Conservation (phyloP, 208 protist genomes). For the Angomonas deanei region DNA sequence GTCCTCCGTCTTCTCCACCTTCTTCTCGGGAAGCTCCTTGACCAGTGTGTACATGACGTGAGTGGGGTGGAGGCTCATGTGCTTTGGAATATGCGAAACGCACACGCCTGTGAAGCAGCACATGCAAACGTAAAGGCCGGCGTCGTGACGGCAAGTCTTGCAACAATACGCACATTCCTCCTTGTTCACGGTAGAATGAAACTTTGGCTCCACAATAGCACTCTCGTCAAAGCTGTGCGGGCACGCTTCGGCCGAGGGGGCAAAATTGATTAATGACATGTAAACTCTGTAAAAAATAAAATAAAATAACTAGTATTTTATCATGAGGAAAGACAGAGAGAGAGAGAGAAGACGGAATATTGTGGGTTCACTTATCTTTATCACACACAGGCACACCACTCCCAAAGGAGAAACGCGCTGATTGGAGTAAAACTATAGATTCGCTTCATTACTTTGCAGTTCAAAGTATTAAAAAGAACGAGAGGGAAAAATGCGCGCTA, state of each 20-base stretch:
- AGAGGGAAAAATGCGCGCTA: constrained; percentile 1
- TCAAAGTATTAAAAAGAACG: too few relatives aligned
- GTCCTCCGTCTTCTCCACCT: constrained; percentile 35
- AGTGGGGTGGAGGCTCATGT: constrained; percentile 29
- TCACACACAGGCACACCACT: too few relatives aligned
- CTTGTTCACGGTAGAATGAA: constrained; percentile 46
- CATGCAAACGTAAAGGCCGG: constrained; percentile 84
- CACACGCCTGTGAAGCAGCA: constrained; percentile 71
- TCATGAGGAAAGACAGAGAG: background rate
- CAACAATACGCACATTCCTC: constrained; percentile 90
- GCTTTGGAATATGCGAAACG: constrained; percentile 63
- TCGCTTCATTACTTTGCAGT: too few relatives aligned
- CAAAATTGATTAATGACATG: constrained; percentile 32
- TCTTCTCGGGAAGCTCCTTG: constrained; percentile 52
- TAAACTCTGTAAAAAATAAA: constrained; percentile 3
- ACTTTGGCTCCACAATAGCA: constrained; percentile 24
- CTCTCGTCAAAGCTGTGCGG: constrained; percentile 78
- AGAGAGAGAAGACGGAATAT: background rate
- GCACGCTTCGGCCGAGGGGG: constrained; percentile 48
- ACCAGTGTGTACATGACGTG: constrained; percentile 76
- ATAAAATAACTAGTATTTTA: too few relatives aligned
- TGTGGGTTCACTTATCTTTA: too few relatives aligned
- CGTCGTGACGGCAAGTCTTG: constrained; percentile 40
- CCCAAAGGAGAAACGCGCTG: too few relatives aligned
- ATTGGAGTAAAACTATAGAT: too few relatives aligned